Conservation (phyloP, 2,329 filamentous ascomycete genomes). For the Venturia oleaginea region DNA sequence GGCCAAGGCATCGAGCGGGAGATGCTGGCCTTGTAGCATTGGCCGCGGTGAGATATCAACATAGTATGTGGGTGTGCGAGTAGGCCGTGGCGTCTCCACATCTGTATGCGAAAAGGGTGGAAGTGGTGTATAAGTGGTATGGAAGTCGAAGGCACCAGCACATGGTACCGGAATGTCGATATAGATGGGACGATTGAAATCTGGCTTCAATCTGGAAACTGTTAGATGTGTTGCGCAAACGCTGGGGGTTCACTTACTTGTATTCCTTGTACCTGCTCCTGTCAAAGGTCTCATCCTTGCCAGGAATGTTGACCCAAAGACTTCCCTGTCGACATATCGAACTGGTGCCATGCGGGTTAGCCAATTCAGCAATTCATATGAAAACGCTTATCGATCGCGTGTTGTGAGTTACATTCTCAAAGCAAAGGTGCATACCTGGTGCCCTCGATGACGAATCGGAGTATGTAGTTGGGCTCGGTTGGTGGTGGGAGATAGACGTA, state of each 20-base stretch:
- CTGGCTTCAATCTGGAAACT: constrained; percentile 61
- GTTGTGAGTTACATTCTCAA: no score
- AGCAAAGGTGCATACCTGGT: constrained; percentile 46
- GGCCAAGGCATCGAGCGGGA: constrained; percentile 80
- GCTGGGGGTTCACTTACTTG: constrained; percentile 53
- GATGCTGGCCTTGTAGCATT: constrained; percentile 58
- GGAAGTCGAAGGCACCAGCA: constrained; percentile 87
- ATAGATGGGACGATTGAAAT: constrained; percentile 86
- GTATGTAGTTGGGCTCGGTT: constrained; percentile 58
- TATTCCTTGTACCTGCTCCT: constrained; percentile 76
- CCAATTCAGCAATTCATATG: no score
- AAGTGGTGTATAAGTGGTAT: constrained; percentile 82
- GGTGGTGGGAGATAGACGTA: constrained; percentile 88
- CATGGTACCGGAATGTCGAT: constrained; percentile 79
- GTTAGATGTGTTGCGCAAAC: background rate
- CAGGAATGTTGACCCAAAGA: constrained; percentile 92
- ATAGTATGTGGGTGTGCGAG: constrained; percentile 72
- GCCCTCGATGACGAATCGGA: constrained; percentile 87
- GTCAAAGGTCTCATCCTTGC: constrained; percentile 63
- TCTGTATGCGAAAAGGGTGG: constrained; percentile 62
- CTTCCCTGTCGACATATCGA: constrained; percentile 92
- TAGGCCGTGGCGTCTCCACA: constrained; percentile 42
- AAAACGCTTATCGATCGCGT: no score
- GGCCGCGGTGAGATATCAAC: constrained; percentile 86
- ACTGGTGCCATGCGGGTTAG: constrained; percentile 55